phyloP scores from a whole-genome alignment of 2,329 filamentous ascomycete genomes.

The Albophoma yamanashiensis region DNA sequence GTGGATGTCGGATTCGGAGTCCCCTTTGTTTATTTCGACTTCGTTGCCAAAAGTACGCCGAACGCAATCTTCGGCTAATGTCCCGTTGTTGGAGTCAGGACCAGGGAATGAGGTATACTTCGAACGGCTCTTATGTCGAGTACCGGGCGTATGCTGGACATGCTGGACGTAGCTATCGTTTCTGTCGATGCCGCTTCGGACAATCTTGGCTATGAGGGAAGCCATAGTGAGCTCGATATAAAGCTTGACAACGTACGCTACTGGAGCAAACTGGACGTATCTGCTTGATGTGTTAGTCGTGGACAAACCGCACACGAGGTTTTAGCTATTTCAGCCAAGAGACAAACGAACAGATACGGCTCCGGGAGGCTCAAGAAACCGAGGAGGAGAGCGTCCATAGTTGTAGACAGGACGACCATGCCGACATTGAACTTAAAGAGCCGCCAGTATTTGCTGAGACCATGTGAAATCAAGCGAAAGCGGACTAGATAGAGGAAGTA shows the following conservation, averaged over 20 bases:
- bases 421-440: conserved; percentile 36
- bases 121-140: not conserved
- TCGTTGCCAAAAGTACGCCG: conserved; percentile 1
- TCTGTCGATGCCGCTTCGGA: not conserved
- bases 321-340: too few species aligned
- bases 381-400: conserved; percentile 29
- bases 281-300: conserved; percentile 5
- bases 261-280: conserved; percentile 36
- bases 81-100: not conserved
- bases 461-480: conserved; percentile 31
- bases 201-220: conserved; percentile 33
- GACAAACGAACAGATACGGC: not conserved
- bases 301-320: not conserved
- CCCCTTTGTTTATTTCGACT: not conserved
- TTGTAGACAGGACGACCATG: conserved; percentile 35
- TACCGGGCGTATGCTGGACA: not conserved
- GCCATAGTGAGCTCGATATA: conserved; percentile 44
- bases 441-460: conserved; percentile 37
- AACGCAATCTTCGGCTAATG: not conserved
- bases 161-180: not conserved
- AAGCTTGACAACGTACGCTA: conserved; percentile 41
- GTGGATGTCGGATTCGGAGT: not conserved
- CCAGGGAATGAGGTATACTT: not conserved
- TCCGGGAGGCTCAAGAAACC: conserved; percentile 12
- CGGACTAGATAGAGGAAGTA: conserved; percentile 38